A percentile compares a stretch with the other conserved stretches of the same genome.
phyloP scores from a whole-genome alignment of 495 filamentous ascomycete genomes.

The Penicillium diatomitis region DNA sequence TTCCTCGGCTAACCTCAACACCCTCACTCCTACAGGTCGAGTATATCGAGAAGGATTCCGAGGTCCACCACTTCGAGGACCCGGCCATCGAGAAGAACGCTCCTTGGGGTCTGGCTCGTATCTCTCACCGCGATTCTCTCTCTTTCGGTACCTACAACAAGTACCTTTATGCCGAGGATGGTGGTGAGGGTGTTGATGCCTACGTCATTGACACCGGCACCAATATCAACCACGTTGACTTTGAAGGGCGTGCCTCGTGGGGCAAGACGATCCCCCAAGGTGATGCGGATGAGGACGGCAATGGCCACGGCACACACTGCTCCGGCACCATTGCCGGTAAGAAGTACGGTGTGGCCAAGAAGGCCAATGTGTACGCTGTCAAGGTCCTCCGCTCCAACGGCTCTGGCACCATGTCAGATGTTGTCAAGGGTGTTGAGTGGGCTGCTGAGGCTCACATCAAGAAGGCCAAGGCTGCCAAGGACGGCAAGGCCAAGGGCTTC shows the following conservation, averaged over 20 bases:
- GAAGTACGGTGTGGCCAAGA: constrained; percentile 99
- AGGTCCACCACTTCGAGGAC: constrained; percentile 68
- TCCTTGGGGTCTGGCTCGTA: constrained; percentile 95
- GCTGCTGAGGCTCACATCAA: constrained; percentile 72
- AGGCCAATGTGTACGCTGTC: constrained; percentile 91
- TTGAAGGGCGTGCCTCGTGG: constrained; percentile 91
- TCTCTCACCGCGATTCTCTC: constrained; percentile 85
- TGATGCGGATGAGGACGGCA: constrained; percentile 88
- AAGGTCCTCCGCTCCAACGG: constrained; percentile 98
- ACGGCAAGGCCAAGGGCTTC: constrained; percentile 79
- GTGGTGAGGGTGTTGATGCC: constrained; percentile 96
- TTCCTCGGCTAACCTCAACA: constrained; percentile 7
- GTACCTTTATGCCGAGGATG: constrained; percentile 84
- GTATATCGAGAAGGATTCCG: constrained; percentile 89
- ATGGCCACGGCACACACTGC: constrained; percentile 99
- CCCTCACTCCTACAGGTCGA: constrained; percentile 58
- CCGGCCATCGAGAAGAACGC: constrained; percentile 73
- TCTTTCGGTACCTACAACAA: constrained; percentile 94
- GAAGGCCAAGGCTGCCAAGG: constrained; percentile 66
- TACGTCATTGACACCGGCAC: constrained; percentile 98
- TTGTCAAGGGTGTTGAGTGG: constrained; percentile 96
- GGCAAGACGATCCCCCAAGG: constrained; percentile 85
- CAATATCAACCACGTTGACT: constrained; percentile 90
- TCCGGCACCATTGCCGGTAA: constrained; percentile 95
- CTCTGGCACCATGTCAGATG: constrained; percentile 96